Evolutionary conservation across 805 yeast genomes (phyloP).

Genomic region (Candida suzukii): DNA sequence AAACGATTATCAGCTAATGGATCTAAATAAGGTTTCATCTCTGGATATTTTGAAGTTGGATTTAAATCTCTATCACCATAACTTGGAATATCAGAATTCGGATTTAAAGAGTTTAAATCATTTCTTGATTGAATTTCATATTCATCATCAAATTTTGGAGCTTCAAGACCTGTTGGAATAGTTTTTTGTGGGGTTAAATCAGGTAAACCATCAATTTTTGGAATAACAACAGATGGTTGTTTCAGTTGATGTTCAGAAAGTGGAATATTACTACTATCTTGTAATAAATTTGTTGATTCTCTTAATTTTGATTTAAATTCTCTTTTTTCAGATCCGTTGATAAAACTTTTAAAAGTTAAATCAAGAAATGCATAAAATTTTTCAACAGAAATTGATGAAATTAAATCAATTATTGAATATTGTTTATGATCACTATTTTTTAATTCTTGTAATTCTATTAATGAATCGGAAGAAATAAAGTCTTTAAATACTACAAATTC

Average conservation of each 20-base stretch:
- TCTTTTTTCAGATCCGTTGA: no score
- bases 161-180: conserved; percentile 22
- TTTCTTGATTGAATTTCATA: conserved; percentile 26
- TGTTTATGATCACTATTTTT: no score
- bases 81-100: conserved; percentile 15
- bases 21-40: conserved; percentile 34
- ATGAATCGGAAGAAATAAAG: conserved; percentile 1
- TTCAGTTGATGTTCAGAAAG: no score
- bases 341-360: no score
- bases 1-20: conserved; percentile 19
- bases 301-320: no score
- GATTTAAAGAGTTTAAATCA: not conserved
- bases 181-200: conserved; percentile 3
- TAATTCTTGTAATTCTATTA: no score
- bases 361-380: no score
- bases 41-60: conserved; percentile 33
- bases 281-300: no score
- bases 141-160: conserved; percentile 51
- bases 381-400: no score
- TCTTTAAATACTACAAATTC: no score
- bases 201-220: not conserved
- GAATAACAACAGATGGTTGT: not conserved
- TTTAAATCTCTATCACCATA: conserved; percentile 47
- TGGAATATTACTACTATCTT: no score
- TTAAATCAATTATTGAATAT: no score